Conservation (phyloP, 805 yeast species). For the Ogataea ramenticola region DNA sequence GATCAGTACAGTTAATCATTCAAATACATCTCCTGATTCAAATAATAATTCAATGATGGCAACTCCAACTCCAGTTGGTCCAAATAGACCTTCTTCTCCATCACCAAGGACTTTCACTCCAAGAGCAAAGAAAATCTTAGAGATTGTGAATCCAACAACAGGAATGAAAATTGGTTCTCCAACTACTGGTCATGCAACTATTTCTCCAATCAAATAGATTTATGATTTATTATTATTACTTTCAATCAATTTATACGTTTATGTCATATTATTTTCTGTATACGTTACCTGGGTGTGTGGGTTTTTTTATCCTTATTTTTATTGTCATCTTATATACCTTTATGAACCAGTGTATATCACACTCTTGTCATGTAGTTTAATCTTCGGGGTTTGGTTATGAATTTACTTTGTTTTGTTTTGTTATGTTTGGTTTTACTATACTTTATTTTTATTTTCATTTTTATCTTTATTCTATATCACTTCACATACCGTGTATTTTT, state of each 20-base stretch:
- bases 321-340: too few species aligned
- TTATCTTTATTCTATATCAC: too few species aligned
- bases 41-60: conserved; percentile 9
- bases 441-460: too few species aligned
- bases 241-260: neutral
- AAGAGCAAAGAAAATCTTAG: conserved; percentile 50
- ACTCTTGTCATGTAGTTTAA: too few species aligned
- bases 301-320: too few species aligned
- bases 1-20: neutral
- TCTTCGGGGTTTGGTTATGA: too few species aligned
- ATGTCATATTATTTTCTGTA: neutral
- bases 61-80: neutral
- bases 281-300: too few species aligned
- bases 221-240: neutral
- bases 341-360: too few species aligned
- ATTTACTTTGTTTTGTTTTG: too few species aligned
- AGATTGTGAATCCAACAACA: conserved; percentile 56
- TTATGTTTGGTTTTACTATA: too few species aligned
- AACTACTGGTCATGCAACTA: neutral
- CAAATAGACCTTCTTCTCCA: conserved; percentile 3
- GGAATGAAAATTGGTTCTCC: conserved; percentile 48
- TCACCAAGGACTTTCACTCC: conserved; percentile 49
- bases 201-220: neutral
- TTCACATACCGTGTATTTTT: too few species aligned
- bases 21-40: conserved; percentile 28